A percentile compares a stretch with the other conserved stretches of the same genome.
Evolutionary conservation across 805 yeast genomes (phyloP).

Genomic region (Huiozyma naganishii): DNA sequence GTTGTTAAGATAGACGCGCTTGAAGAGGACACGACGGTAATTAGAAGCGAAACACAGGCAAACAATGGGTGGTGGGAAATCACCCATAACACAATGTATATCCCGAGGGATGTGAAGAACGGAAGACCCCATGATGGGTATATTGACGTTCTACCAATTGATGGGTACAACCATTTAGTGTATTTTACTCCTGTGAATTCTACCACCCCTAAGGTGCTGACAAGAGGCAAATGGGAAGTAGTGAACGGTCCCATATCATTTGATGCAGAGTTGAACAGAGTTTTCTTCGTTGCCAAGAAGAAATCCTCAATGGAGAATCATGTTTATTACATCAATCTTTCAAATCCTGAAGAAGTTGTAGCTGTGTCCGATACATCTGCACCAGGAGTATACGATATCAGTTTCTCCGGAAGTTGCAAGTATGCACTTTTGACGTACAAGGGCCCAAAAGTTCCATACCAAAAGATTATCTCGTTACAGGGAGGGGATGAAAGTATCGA

Average conservation of each 20-base stretch:
- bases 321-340: constrained; percentile 55
- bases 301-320: constrained; percentile 79
- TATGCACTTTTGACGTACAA: constrained; percentile 57
- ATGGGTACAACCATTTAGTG: constrained; percentile 67
- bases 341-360: constrained; percentile 29
- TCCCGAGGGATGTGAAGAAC: constrained; percentile 38
- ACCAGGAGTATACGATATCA: constrained; percentile 58
- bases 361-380: constrained; percentile 39
- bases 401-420: constrained; percentile 73
- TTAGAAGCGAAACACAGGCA: constrained; percentile 36
- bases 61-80: constrained; percentile 56
- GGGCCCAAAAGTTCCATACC: constrained; percentile 78
- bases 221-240: constrained; percentile 87
- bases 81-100: constrained; percentile 46
- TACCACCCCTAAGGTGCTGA: constrained; percentile 45
- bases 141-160: constrained; percentile 60
- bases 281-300: constrained; percentile 59
- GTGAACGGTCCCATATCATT: constrained; percentile 56
- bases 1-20: constrained; percentile 43
- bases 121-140: constrained; percentile 55
- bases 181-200: constrained; percentile 66
- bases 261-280: constrained; percentile 41
- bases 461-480: constrained; percentile 49
- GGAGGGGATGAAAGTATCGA: constrained; percentile 4
- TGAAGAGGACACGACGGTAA: constrained; percentile 27